phyloP scores from a whole-genome alignment of 345 rosid genomes.

The Carallia brachiata region DNA sequence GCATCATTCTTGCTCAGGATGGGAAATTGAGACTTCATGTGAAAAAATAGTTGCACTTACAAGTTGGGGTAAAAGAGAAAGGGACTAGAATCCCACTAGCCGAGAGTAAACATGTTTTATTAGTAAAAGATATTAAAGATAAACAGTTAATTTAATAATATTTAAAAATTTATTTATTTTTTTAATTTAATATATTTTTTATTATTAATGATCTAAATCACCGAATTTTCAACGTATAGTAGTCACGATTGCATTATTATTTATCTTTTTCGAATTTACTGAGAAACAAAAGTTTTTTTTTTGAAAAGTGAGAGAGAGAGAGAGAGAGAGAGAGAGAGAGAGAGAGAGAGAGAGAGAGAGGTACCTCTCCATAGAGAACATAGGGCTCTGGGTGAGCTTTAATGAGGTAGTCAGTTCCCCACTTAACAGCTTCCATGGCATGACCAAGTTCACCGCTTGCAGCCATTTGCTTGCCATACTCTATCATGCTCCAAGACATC shows the following conservation, averaged over 20 bases:
- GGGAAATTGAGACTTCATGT: neutral
- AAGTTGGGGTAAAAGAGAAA: neutral
- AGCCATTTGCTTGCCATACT: slow-evolving; percentile 79
- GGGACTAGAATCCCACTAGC: too few relatives aligned
- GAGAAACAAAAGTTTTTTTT: too few relatives aligned
- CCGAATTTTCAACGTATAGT: neutral
- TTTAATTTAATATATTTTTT: too few relatives aligned
- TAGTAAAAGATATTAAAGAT: too few relatives aligned
- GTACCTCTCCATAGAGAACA: slow-evolving; percentile 95
- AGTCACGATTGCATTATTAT: too few relatives aligned
- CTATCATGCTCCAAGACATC: slow-evolving; percentile 98
- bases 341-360: neutral
- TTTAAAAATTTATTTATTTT: too few relatives aligned
- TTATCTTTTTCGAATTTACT: too few relatives aligned
- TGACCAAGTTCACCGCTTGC: slow-evolving; percentile 73
- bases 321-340: neutral
- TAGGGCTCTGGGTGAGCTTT: slow-evolving; percentile 94
- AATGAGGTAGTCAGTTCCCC: slow-evolving; percentile 97
- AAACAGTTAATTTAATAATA: too few relatives aligned
- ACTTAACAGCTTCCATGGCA: slow-evolving; percentile 85
- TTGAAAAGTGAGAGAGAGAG: neutral
- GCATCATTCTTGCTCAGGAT: neutral
- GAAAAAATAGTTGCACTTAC: neutral
- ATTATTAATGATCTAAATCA: too few relatives aligned
- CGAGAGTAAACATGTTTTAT: too few relatives aligned